A percentile compares a stretch with the other conserved stretches of the same genome.
These are phyloP conservation scores for Thalia dealbata DNA, from an alignment of 176 grass and related monocot species.

Conservation along the genomic window DNA sequence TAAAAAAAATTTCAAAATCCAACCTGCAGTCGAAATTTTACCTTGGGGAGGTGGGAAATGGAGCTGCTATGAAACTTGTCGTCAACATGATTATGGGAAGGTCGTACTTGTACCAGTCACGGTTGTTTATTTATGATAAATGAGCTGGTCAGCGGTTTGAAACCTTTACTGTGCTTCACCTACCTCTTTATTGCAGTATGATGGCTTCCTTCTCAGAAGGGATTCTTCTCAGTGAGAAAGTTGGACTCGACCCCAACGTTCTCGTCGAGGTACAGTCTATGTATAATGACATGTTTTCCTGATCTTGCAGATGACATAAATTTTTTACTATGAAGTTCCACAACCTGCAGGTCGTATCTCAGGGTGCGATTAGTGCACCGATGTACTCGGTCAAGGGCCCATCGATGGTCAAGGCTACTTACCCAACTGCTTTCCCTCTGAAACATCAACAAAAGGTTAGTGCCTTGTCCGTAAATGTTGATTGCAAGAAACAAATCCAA, in stretches of 20 bases:
- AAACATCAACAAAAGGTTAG: constrained; percentile 95
- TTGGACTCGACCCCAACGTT: constrained; percentile 60
- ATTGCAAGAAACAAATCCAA: not conserved
- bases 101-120: constrained; percentile 22
- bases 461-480: not conserved
- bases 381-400: constrained; percentile 86
- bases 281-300: no score
- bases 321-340: not conserved
- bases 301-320: no score
- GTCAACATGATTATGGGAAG: constrained; percentile 99
- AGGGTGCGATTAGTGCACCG: constrained; percentile 82
- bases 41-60: constrained; percentile 78
- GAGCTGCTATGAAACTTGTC: constrained; percentile 85
- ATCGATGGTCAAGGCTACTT: constrained; percentile 79
- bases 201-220: constrained; percentile 95
- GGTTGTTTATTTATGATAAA: not conserved
- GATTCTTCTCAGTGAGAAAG: constrained; percentile 69
- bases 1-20: not conserved
- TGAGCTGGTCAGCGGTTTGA: not conserved
- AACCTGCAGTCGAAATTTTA: constrained; percentile 60
- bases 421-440: constrained; percentile 80
- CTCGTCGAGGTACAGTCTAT: constrained; percentile 46
- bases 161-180: not conserved
- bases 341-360: constrained; percentile 66
- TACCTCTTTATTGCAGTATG: constrained; percentile 51